Evolutionary conservation across 768 basidiomycete species (phyloP), one percentile per base, ranked within the genome.

Genomic region (Phaeolepiota aurea): DNA sequence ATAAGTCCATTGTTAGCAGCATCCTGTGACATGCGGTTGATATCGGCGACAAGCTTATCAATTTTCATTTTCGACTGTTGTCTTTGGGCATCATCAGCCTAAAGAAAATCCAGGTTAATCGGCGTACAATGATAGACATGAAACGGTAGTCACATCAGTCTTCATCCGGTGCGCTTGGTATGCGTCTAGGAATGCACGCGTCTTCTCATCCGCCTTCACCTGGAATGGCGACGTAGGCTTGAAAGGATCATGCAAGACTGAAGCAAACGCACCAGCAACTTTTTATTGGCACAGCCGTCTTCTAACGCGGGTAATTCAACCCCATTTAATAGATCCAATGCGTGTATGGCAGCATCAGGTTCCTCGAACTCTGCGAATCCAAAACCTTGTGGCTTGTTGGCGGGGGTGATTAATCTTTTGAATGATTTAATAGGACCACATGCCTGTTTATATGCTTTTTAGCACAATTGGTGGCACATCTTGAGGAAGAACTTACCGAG

Each of bases 171-270:
- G 79, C 13, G 80, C 69, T 38, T 79, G 72, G 57, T 89, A 96
- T 22, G 86, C 83, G 49, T 97, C 91, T 45, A 98, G 61, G 51
- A 93, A 88, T 5, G 76, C 70, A 38, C 81, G 80, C 0, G 91
- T 96, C 65, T 96, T 96, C 63, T 96, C 91, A 58, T 99, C 96
- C 43, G 89, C 91, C 66, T 94, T 97, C 46, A 97, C 80, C 85
- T 90, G 54, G 32, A 42, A 18, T 21, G 36, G 53, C 48, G 61
- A 65, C 57, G 65, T 69, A 69, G 69, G 64, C 54, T 52, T 63
- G 66, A 70, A 69, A 61, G 49, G 53, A 62, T 36, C 63, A 57
- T 21, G 54, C 65, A 64, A 51, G 47, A 54, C 11, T 63, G 57
- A 40, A 63, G 40, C 42, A 33, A 54, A 77, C 85, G 69, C 65